These are phyloP conservation scores for Nidula niveotomentosa DNA, from an alignment of 1,284 basidiomycete species.

Conservation along the genomic window DNA sequence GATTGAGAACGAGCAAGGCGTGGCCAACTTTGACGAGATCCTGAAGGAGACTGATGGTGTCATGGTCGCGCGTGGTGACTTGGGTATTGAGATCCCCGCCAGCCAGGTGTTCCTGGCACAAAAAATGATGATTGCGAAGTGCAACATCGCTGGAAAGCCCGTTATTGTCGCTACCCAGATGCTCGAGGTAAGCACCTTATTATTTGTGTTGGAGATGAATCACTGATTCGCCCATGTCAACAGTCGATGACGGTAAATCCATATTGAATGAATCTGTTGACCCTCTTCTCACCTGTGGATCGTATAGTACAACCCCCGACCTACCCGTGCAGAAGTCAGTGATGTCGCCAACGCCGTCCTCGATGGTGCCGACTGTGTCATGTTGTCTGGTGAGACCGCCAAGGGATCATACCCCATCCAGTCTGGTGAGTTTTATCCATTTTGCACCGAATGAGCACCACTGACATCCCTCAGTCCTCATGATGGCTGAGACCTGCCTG, in stretches of 20 bases:
- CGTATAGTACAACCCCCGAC: conserved; percentile 89
- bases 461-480: conserved; percentile 74
- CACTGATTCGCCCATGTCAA: conserved; percentile 9
- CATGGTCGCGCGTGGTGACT: conserved; percentile 98
- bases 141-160: conserved; percentile 95
- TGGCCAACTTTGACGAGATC: conserved; percentile 98
- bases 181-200: conserved; percentile 76
- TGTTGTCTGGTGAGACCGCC: conserved; percentile 97
- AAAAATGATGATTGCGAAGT: conserved; percentile 99
- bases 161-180: conserved; percentile 99
- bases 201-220: conserved; percentile 3
- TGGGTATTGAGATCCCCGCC: conserved; percentile 98
- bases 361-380: conserved; percentile 97
- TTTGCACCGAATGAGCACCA: conserved; percentile 1
- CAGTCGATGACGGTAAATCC: conserved; percentile 88
- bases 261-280: neutral
- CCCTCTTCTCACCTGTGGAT: conserved; percentile 10
- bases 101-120: conserved; percentile 97
- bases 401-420: conserved; percentile 94
- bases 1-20: conserved; percentile 98
- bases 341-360: conserved; percentile 98
- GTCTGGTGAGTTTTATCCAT: conserved; percentile 63
- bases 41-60: conserved; percentile 92
- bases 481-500: conserved; percentile 99
- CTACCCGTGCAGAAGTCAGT: conserved; percentile 95